Percentiles rank a stretch among this genome's conserved stretches.
These are phyloP conservation scores for Aspergillus bombycis DNA, from an alignment of 2,329 filamentous ascomycete species.

Conservation along the genomic window DNA sequence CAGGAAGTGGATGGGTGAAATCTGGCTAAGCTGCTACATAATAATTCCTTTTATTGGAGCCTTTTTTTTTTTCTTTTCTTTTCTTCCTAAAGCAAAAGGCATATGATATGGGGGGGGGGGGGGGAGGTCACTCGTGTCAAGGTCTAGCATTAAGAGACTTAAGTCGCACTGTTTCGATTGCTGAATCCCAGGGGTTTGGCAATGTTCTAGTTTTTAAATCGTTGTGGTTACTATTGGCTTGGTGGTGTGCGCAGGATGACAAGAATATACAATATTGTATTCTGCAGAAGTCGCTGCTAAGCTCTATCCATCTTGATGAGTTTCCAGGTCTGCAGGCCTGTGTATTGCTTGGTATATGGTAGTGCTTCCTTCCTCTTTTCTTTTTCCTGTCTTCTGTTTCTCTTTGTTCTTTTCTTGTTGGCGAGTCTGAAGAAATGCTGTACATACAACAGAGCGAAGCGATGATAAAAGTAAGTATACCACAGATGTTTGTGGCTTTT, in stretches of 20 bases:
- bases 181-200: too few species aligned
- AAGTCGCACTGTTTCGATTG: too few species aligned
- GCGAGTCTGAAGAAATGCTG: background rate
- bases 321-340: background rate
- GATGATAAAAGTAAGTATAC: background rate
- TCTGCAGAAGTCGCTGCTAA: background rate
- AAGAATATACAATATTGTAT: constrained; percentile 1
- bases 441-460: background rate
- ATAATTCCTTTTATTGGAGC: too few species aligned
- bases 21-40: too few species aligned
- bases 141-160: too few species aligned
- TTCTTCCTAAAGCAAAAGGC: too few species aligned
- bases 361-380: background rate
- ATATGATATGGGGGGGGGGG: too few species aligned
- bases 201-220: too few species aligned
- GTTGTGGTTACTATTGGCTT: background rate
- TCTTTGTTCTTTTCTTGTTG: background rate
- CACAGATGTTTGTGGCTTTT: background rate
- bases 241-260: background rate
- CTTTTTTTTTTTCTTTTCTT: too few species aligned
- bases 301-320: background rate
- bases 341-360: background rate
- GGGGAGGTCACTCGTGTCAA: too few species aligned
- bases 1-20: too few species aligned
- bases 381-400: background rate